phyloP scores from a whole-genome alignment of 2,329 filamentous ascomycete genomes.

The Raffaelea ambrosiae region DNA sequence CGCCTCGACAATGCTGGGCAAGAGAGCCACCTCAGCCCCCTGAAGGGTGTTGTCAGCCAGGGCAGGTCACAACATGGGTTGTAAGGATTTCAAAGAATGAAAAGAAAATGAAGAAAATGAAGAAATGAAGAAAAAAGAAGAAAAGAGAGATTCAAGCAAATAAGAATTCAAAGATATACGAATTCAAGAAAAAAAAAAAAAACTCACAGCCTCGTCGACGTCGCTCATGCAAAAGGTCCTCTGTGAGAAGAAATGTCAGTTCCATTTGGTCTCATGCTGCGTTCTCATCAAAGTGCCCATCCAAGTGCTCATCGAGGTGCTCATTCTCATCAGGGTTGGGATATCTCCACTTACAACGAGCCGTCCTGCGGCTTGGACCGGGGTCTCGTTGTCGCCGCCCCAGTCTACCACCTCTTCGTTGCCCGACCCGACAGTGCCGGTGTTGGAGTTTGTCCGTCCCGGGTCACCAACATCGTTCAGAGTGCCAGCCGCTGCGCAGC shows the following conservation, averaged over 20 bases:
- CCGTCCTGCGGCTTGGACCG: conserved; percentile 8
- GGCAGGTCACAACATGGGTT: too few relatives aligned
- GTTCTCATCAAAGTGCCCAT: too few relatives aligned
- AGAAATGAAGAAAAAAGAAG: too few relatives aligned
- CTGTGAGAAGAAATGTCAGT: background rate
- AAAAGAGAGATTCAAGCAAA: too few relatives aligned
- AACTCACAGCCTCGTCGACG: conserved; percentile 7
- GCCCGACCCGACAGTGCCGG: background rate
- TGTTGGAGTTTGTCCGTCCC: background rate
- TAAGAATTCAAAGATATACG: background rate
- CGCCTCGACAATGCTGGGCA: conserved; percentile 87
- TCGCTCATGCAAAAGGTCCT: conserved; percentile 10
- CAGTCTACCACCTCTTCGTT: background rate
- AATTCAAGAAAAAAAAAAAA: background rate
- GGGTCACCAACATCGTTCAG: background rate
- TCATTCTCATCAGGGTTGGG: background rate
- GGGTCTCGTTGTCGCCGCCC: conserved; percentile 7
- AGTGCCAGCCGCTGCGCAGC: background rate
- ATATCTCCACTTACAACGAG: conserved; percentile 7
- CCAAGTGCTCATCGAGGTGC: background rate
- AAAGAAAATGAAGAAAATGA: background rate
- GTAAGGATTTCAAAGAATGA: too few relatives aligned
- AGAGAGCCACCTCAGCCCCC: conserved; percentile 84
- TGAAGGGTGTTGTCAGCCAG: conserved; percentile 21
- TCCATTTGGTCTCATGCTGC: too few relatives aligned